These are phyloP conservation scores for Pseudogymnoascus sp. DNA, from an alignment of 2,329 filamentous ascomycete species.

Conservation along the genomic window DNA sequence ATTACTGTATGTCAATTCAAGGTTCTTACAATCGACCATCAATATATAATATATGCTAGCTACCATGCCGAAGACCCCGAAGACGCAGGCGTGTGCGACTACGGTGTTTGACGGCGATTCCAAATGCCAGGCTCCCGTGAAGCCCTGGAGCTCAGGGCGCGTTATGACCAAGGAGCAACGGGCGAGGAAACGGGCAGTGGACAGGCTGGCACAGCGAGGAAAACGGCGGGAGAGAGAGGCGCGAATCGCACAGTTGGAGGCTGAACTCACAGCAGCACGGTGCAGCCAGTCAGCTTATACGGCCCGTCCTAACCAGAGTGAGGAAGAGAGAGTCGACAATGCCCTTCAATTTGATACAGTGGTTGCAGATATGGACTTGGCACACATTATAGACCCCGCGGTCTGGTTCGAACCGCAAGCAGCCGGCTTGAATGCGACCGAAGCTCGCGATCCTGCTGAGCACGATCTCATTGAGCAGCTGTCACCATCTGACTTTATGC, in stretches of 20 bases:
- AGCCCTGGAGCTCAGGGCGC: not conserved
- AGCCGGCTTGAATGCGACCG: not conserved
- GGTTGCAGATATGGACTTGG: not conserved
- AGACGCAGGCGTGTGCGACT: not conserved
- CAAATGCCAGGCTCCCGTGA: not conserved
- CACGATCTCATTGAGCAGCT: not conserved
- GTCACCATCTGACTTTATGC: not conserved
- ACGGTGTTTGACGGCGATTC: not conserved
- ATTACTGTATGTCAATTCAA: not conserved
- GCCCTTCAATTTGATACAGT: not conserved
- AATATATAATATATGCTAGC: not conserved
- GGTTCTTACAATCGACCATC: not conserved
- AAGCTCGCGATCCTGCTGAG: not conserved
- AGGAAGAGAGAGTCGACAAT: not conserved
- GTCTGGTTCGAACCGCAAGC: not conserved
- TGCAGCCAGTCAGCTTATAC: not conserved
- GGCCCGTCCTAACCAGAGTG: not conserved
- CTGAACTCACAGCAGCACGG: not conserved
- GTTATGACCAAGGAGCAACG: conserved; percentile 61
- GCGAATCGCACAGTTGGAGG: conserved; percentile 49
- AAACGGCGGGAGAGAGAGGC: conserved; percentile 82
- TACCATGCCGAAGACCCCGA: not conserved
- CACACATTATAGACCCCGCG: not conserved
- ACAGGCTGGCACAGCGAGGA: conserved; percentile 82
- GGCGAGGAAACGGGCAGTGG: conserved; percentile 83